phyloP scores from a whole-genome alignment of 108 stramenopile species.

The Nannochloropsis oceanica region DNA sequence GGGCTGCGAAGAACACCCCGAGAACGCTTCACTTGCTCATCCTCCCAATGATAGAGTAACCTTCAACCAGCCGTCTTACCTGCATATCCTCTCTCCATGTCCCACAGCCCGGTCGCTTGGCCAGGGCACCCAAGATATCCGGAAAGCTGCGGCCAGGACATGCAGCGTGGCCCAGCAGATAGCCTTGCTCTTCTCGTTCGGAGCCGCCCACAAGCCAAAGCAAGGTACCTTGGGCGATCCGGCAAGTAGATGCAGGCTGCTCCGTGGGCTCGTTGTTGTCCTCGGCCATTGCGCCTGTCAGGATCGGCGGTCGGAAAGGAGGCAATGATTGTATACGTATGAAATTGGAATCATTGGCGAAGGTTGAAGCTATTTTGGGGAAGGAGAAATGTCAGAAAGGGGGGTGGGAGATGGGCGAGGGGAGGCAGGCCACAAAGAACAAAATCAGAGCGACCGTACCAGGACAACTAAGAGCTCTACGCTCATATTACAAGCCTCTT shows the following conservation, averaged over 20 bases:
- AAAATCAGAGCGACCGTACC: too few relatives aligned
- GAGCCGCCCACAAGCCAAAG: neutral
- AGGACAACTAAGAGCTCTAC: too few relatives aligned
- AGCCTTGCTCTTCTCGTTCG: neutral
- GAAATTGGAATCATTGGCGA: neutral
- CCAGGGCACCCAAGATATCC: neutral
- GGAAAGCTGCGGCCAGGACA: neutral
- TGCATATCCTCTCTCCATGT: neutral
- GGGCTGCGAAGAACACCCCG: too few relatives aligned
- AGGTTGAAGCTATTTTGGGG: neutral
- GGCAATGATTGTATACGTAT: neutral
- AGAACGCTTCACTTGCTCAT: too few relatives aligned
- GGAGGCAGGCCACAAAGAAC: too few relatives aligned
- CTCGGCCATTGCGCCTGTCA: neutral
- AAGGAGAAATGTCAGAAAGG: too few relatives aligned
- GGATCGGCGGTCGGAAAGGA: neutral
- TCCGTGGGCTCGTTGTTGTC: neutral
- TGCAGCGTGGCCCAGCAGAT: neutral
- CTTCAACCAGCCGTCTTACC: neutral
- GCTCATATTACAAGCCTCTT: too few relatives aligned
- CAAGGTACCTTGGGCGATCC: neutral
- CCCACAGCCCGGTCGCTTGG: neutral
- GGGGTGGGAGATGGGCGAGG: too few relatives aligned
- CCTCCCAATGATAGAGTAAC: too few relatives aligned
- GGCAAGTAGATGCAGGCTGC: neutral